Evolutionary conservation across 768 basidiomycete species (phyloP), one percentile per base, ranked within the genome.

Genomic region (Mycena latifolia): DNA sequence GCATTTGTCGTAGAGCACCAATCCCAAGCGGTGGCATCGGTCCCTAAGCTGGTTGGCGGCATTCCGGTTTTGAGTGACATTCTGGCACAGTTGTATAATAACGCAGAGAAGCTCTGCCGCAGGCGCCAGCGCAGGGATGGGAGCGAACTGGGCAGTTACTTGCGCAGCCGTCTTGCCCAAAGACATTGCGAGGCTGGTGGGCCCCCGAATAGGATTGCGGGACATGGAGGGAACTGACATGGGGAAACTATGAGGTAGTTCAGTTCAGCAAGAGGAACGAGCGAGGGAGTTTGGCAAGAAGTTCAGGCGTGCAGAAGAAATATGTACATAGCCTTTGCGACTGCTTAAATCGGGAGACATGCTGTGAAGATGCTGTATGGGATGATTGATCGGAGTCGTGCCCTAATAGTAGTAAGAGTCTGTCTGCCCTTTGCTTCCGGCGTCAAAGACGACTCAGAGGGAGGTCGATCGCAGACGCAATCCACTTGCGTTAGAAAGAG

Each of bases 21-120:
- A 71, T 37, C 86, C 71, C 43, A 88, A 71, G 20, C 75, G 76
- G 64, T 83, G 73, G 63, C 83, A 86, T 50, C 86, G 78, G 69
- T 85, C 82, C 28, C 80, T 76, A 8, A 87, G 79, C 58, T 84
- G 84, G 25, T 69, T 69, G 37, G 84, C 79, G 37, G 82, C 81
- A 55, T 79, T 69, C 67, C 86, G 86, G 37, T 89, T 89, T 2
- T 78, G 75, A 3, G 77, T 66, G 12, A 87, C 84, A 67, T 83
- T 82, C 45, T 82, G 79, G 70, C 86, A 82, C 31, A 85, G 75
- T 54, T 81, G 60, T 24, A 88, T 74, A 45, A 89, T 84, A 33
- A 71, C 76, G 46, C 79, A 80, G 17, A 86, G 69, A 1, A 81
- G 60, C 20, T 81, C 83, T 28, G 84, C 77, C 15, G 80, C 79